Evolutionary conservation across 2,329 filamentous ascomycete genomes (phyloP), one percentile per base, ranked within the genome.

Genomic region (Bipolaris sorokiniana): DNA sequence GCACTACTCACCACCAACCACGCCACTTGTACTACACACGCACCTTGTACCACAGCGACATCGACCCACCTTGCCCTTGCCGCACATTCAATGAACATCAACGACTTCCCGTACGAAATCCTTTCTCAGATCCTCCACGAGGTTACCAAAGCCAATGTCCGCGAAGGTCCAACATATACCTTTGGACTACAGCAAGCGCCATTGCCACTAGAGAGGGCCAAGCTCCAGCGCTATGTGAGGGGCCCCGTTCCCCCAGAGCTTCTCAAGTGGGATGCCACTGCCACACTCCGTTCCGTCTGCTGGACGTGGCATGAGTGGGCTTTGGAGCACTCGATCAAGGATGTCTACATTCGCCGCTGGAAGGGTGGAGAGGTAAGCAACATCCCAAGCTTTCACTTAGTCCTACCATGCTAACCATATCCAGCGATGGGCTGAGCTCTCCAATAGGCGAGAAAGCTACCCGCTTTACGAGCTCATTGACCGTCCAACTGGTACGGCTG

Each of bases 221-320:
- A 76, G 38, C 73, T 83, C 49, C 77, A 81, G 62, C 79, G 78
- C 61, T 83, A 83, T 67, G 76, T 84, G 56, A 78, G 81, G 58
- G 83, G 82, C 10, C 80, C 80, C 15, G 74, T 83, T 15, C 81
- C 80, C 9, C 76, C 81, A 37, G 81, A 84, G 67, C 76, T 81
- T 49, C 73, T 83, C 47, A 78, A 79, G 59, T 85, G 83, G 83
- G 80, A 82, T 59, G 76, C 81, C 33, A 81, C 80, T 22, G 71
- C 76, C 31, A 73, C 78, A 15, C 77, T 84, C 48, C 79, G 83
- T 40, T 76, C 79, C 13, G 82, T 83, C 26, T 83, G 80, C 72
- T 75, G 75, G 53, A 65, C 69, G 58, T 85, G 82, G 82, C 82
- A 84, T 65, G 76, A 82, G 49, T 85, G 83, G 83, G 77, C 81